Evolutionary conservation across 192 early-diverging fungal genomes (phyloP).

Genomic region (Dissophora ornata): DNA sequence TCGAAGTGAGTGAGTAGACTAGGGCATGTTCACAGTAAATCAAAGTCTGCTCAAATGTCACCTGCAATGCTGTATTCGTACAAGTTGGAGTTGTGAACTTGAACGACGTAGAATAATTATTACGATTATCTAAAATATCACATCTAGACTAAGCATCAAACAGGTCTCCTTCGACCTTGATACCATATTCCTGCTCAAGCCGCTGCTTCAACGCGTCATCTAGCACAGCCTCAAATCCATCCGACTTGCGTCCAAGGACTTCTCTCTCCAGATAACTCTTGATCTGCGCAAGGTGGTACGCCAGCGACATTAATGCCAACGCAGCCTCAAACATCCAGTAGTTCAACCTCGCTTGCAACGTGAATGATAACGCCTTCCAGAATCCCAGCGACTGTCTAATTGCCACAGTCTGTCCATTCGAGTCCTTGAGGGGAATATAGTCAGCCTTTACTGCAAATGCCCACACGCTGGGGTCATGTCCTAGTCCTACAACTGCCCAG

Average conservation of each 20-base stretch:
- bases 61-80: too few relatives aligned
- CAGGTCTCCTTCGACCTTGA: constrained; percentile 77
- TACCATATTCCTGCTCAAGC: constrained; percentile 81
- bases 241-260: constrained; percentile 37
- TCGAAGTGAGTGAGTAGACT: too few relatives aligned
- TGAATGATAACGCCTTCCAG: constrained; percentile 25
- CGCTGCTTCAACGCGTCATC: constrained; percentile 75
- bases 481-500: constrained; percentile 74
- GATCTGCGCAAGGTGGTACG: constrained; percentile 65
- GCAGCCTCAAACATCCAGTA: constrained; percentile 68
- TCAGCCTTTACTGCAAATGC: not conserved
- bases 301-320: constrained; percentile 67
- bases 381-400: constrained; percentile 3
- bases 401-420: not conserved
- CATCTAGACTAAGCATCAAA: constrained; percentile 73
- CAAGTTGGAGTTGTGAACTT: too few relatives aligned
- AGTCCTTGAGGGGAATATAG: too few relatives aligned
- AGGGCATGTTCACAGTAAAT: too few relatives aligned
- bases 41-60: too few relatives aligned
- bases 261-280: constrained; percentile 55
- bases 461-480: constrained; percentile 58
- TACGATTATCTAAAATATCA: too few relatives aligned
- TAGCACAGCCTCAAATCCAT: constrained; percentile 79
- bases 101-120: not conserved
- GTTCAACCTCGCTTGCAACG: constrained; percentile 46